A percentile compares a stretch with the other conserved stretches of the same genome.
phyloP scores from a whole-genome alignment of 2,329 filamentous ascomycete species.

The Cytospora paraplurivora region DNA sequence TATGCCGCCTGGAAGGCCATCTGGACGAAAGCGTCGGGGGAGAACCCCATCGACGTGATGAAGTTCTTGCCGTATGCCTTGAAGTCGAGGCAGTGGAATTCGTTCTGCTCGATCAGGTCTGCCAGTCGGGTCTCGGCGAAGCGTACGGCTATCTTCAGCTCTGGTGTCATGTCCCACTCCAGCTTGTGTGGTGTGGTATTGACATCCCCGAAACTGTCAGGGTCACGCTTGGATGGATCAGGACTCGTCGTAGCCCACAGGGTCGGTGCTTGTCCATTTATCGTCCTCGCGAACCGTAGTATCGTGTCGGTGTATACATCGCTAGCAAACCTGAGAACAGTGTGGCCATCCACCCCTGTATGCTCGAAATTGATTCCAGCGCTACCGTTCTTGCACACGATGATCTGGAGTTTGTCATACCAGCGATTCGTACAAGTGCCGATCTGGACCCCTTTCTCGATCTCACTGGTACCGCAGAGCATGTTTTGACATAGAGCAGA shows the following conservation, averaged over 20 bases:
- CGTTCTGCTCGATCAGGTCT: slow-evolving; percentile 94
- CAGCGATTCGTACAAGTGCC: slow-evolving; percentile 97
- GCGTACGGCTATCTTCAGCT: slow-evolving; percentile 85
- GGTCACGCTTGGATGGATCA: slow-evolving; percentile 89
- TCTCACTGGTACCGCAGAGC: slow-evolving; percentile 91
- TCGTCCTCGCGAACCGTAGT: slow-evolving; percentile 88
- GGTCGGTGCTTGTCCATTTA: slow-evolving; percentile 90
- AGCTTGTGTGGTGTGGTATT: slow-evolving; percentile 93
- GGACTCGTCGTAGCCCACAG: slow-evolving; percentile 90
- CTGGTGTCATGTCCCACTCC: slow-evolving; percentile 96
- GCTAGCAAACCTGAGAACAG: slow-evolving; percentile 91
- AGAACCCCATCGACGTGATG: slow-evolving; percentile 96
- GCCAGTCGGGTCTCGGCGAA: slow-evolving; percentile 95
- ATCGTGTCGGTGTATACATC: slow-evolving; percentile 98
- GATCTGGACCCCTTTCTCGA: slow-evolving; percentile 91
- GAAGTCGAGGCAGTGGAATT: slow-evolving; percentile 92
- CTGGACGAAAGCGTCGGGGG: slow-evolving; percentile 94
- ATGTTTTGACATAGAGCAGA: slow-evolving; percentile 96
- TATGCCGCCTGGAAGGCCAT: slow-evolving; percentile 99
- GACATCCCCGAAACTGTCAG: slow-evolving; percentile 88
- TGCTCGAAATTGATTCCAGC: slow-evolving; percentile 99
- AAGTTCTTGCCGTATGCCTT: slow-evolving; percentile 92
- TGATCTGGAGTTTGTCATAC: slow-evolving; percentile 99
- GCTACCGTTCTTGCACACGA: slow-evolving; percentile 97
- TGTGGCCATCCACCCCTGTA: slow-evolving; percentile 96